phyloP scores from a whole-genome alignment of 371 early-diverging fungal genomes.

The Mortierella sp. region DNA sequence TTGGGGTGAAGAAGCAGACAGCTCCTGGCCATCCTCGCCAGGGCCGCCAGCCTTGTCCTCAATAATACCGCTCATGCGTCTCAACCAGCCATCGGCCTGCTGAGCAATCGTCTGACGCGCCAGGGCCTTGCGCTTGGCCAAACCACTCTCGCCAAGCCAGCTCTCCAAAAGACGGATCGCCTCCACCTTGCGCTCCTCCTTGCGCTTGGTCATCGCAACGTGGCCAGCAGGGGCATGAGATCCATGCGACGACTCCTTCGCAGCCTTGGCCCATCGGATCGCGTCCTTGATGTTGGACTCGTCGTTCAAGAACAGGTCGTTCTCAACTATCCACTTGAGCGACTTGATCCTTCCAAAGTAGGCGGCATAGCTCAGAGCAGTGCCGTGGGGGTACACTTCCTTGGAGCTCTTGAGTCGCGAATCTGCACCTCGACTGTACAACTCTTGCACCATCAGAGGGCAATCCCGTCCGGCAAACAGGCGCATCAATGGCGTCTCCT shows the following conservation, averaged over 20 bases:
- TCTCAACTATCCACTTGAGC: conserved; percentile 56
- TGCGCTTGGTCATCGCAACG: conserved; percentile 24
- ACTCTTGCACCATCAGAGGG: conserved; percentile 55
- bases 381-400: conserved; percentile 54
- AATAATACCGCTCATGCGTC: conserved; percentile 51
- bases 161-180: conserved; percentile 44
- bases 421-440: conserved; percentile 53
- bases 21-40: background rate
- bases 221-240: conserved; percentile 20
- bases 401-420: conserved; percentile 55
- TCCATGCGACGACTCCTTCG: conserved; percentile 37
- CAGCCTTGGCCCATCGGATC: conserved; percentile 54
- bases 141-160: conserved; percentile 45
- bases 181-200: conserved; percentile 48
- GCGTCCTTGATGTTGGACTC: conserved; percentile 54
- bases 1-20: conserved; percentile 19
- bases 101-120: conserved; percentile 28
- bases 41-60: conserved; percentile 18
- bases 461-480: conserved; percentile 48
- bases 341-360: conserved; percentile 52
- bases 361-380: conserved; percentile 49
- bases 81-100: conserved; percentile 47
- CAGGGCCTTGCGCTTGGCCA: conserved; percentile 35
- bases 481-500: conserved; percentile 54
- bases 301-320: conserved; percentile 50